These are phyloP conservation scores for Cochlearia excelsa DNA, from an alignment of 345 rosid species.

Conservation along the genomic window DNA sequence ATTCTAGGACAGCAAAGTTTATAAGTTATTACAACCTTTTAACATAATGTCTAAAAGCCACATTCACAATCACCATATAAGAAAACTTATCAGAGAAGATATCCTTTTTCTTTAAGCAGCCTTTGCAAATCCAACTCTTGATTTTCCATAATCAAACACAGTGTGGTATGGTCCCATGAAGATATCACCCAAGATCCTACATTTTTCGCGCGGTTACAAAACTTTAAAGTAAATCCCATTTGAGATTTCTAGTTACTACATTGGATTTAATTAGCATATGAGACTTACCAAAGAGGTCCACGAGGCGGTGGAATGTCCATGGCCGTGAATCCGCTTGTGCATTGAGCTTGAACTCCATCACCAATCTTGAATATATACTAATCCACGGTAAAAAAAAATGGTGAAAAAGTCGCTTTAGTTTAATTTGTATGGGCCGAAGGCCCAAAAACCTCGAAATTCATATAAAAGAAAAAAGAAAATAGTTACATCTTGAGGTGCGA, in stretches of 20 bases:
- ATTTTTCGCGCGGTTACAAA: neutral
- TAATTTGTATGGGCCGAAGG: neutral
- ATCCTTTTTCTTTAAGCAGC: conserved; percentile 49
- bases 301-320: conserved; percentile 61
- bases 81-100: conserved; percentile 9
- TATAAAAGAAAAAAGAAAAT: neutral
- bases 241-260: conserved; percentile 13
- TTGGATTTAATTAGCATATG: neutral
- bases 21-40: too few species aligned
- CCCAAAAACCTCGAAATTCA: neutral
- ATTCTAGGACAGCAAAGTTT: too few species aligned
- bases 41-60: too few species aligned
- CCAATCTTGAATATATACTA: conserved; percentile 63
- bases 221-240: neutral
- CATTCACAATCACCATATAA: too few species aligned
- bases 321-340: conserved; percentile 59
- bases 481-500: conserved; percentile 70
- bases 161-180: conserved; percentile 94
- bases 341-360: conserved; percentile 46
- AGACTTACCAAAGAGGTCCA: conserved; percentile 55
- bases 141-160: conserved; percentile 75
- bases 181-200: conserved; percentile 91
- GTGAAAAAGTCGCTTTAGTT: too few species aligned
- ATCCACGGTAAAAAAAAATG: neutral
- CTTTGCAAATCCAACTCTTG: conserved; percentile 82